These are phyloP conservation scores for Irpex lacteus DNA, from an alignment of 1,284 basidiomycete species.

Conservation along the genomic window DNA sequence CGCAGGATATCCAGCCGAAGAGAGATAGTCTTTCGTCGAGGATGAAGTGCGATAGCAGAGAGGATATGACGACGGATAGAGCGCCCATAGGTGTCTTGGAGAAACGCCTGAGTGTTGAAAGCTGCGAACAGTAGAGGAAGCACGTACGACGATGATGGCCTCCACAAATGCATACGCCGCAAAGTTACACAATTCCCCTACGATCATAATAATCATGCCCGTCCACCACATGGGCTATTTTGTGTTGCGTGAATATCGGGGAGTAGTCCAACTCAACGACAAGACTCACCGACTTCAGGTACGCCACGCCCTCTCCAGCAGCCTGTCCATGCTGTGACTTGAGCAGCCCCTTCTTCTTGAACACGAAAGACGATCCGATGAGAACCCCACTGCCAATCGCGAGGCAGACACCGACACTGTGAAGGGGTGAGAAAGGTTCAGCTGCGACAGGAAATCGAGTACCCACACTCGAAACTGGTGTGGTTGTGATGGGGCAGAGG, in stretches of 20 bases:
- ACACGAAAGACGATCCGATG: slow-evolving; percentile 56
- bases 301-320: slow-evolving; percentile 63
- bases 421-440: neutral
- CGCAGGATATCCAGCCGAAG: slow-evolving; percentile 60
- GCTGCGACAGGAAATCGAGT: neutral
- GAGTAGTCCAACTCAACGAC: neutral
- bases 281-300: slow-evolving; percentile 48
- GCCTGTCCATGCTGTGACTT: slow-evolving; percentile 40
- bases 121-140: slow-evolving; percentile 20
- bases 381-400: slow-evolving; percentile 60
- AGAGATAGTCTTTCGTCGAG: slow-evolving; percentile 61
- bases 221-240: slow-evolving; percentile 50
- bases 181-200: slow-evolving; percentile 35
- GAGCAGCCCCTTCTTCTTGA: slow-evolving; percentile 61
- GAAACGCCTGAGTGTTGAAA: neutral
- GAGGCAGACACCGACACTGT: slow-evolving; percentile 26
- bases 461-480: slow-evolving; percentile 17
- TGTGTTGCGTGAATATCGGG: neutral
- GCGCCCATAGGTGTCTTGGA: slow-evolving; percentile 60
- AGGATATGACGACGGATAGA: slow-evolving; percentile 66
- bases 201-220: slow-evolving; percentile 45
- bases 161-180: slow-evolving; percentile 45
- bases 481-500: slow-evolving; percentile 10
- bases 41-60: slow-evolving; percentile 68
- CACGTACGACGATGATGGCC: slow-evolving; percentile 44